A percentile compares a stretch with the other conserved stretches of the same genome.
These are phyloP conservation scores for Domatiomyces catenatus DNA, from an alignment of 2,329 filamentous ascomycete genomes.

Conservation along the genomic window DNA sequence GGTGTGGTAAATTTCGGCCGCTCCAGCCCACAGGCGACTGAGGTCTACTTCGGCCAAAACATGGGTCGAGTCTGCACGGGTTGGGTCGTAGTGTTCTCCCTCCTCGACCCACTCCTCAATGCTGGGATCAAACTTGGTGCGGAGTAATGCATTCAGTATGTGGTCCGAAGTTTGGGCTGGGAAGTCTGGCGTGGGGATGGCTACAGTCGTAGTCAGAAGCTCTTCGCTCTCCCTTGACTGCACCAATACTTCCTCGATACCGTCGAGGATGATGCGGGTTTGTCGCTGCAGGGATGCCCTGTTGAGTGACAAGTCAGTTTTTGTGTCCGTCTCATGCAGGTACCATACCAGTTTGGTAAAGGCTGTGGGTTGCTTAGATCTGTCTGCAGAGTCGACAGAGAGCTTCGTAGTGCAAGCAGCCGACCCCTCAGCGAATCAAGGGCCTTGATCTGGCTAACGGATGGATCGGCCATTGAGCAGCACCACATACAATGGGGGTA, in stretches of 20 bases:
- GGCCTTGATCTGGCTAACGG: not conserved
- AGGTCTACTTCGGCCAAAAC: constrained; percentile 25
- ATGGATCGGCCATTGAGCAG: not conserved
- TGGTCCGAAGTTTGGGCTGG: constrained; percentile 52
- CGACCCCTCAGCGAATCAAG: not conserved
- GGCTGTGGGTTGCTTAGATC: not conserved
- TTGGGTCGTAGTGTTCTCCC: constrained; percentile 32
- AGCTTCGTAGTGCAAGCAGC: not conserved
- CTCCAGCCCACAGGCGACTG: constrained; percentile 43
- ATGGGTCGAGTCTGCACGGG: constrained; percentile 15
- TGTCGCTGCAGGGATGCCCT: constrained; percentile 59
- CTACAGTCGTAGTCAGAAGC: constrained; percentile 52
- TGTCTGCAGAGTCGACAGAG: not conserved
- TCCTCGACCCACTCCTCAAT: constrained; percentile 57
- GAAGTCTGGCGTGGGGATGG: constrained; percentile 61
- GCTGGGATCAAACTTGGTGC: constrained; percentile 67
- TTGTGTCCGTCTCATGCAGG: not conserved
- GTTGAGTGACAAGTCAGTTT: not conserved
- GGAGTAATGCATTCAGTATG: constrained; percentile 52
- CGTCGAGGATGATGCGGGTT: constrained; percentile 52
- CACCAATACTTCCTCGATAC: constrained; percentile 50
- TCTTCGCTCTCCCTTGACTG: constrained; percentile 49
- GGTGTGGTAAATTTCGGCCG: constrained; percentile 10
- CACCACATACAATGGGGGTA: not conserved
- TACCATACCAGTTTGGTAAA: not conserved